Percentiles rank a stretch among this genome's conserved stretches.
Conservation (phyloP, 257 asterid genomes). For the Solanum bulbocastanum region DNA sequence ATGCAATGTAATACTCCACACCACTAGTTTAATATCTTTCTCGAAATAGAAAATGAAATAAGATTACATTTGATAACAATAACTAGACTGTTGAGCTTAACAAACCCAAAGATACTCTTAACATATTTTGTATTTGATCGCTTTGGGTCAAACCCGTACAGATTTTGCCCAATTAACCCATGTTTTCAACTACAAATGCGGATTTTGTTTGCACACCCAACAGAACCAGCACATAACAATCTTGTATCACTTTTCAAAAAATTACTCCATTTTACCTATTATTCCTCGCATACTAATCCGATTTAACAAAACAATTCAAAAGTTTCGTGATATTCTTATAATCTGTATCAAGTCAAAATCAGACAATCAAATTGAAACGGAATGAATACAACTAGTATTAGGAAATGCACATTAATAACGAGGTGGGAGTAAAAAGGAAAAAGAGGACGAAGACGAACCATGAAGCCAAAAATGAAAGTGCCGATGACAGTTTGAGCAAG, state of each 20-base stretch:
- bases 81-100: neutral
- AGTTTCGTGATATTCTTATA: no score
- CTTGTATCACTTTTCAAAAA: neutral
- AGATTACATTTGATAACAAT: neutral
- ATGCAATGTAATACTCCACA: neutral
- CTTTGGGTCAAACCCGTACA: neutral
- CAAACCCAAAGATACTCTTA: neutral
- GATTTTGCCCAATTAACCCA: neutral
- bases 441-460: neutral
- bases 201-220: neutral
- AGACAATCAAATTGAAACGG: neutral
- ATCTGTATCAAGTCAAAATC: neutral
- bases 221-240: neutral
- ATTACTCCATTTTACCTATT: neutral
- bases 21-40: neutral
- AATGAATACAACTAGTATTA: neutral
- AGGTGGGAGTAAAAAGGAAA: neutral
- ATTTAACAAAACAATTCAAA: neutral
- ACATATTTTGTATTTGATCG: neutral
- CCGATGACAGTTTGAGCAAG: constrained; percentile 51
- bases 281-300: neutral
- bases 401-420: neutral
- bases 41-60: neutral
- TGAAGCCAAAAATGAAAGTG: constrained; percentile 46
- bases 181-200: neutral